These are phyloP conservation scores for Talaromyces sp. DNA, from an alignment of 2,329 filamentous ascomycete genomes.

Conservation along the genomic window DNA sequence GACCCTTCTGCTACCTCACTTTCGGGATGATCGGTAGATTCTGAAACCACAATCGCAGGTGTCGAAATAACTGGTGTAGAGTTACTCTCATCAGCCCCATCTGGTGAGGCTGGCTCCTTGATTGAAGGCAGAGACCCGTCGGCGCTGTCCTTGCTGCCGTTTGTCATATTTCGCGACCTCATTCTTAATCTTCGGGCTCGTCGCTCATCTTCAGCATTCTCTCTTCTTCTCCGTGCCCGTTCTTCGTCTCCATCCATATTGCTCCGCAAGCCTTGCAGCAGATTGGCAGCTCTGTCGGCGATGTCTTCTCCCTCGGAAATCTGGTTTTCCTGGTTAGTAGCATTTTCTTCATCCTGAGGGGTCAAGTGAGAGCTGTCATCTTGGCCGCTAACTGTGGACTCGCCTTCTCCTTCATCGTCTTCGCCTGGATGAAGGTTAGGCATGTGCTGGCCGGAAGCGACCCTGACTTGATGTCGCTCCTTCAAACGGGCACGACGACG, in stretches of 20 bases:
- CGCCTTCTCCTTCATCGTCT: constrained; percentile 33
- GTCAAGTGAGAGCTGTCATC: constrained; percentile 45
- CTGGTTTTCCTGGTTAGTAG: constrained; percentile 28
- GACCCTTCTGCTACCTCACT: constrained; percentile 4
- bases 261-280: constrained; percentile 76
- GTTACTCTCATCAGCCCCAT: constrained; percentile 17
- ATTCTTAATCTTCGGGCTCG: constrained; percentile 54
- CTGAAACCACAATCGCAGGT: constrained; percentile 32
- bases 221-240: constrained; percentile 58
- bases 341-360: constrained; percentile 38
- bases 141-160: constrained; percentile 31
- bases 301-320: constrained; percentile 62
- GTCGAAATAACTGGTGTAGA: constrained; percentile 20
- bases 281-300: constrained; percentile 72
- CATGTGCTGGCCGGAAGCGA: constrained; percentile 85
- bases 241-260: constrained; percentile 52
- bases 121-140: constrained; percentile 28
- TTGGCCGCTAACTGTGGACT: constrained; percentile 20
- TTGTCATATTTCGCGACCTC: constrained; percentile 53
- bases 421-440: constrained; percentile 60
- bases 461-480: constrained; percentile 81
- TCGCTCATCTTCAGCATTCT: constrained; percentile 75
- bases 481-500: constrained; percentile 81
- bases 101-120: constrained; percentile 23
- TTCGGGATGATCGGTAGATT: background rate